Conservation (phyloP, 352 stramenopile species). For the Phytophthora meadii region DNA sequence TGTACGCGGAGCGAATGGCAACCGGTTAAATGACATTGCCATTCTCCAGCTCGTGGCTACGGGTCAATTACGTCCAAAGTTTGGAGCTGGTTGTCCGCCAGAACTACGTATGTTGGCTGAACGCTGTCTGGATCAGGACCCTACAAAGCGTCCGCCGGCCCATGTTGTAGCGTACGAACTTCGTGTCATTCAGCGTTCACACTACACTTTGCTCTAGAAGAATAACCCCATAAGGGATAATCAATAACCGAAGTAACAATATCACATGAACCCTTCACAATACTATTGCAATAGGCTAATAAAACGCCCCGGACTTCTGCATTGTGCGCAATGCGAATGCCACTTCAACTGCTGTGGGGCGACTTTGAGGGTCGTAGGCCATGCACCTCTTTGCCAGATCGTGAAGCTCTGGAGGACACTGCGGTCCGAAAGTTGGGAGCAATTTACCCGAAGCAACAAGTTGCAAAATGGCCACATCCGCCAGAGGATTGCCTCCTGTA, state of each 20-base stretch:
- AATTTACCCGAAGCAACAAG: slow-evolving; percentile 56
- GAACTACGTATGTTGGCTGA: slow-evolving; percentile 42
- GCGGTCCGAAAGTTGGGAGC: slow-evolving; percentile 44
- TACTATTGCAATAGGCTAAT: slow-evolving; percentile 8
- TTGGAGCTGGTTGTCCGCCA: slow-evolving; percentile 42
- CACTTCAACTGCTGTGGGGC: slow-evolving; percentile 58
- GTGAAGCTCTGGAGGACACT: slow-evolving; percentile 49
- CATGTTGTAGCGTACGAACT: slow-evolving; percentile 53
- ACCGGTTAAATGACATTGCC: slow-evolving; percentile 48
- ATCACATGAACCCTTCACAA: slow-evolving; percentile 5
- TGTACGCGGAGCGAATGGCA: slow-evolving; percentile 36
- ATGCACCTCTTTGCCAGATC: slow-evolving; percentile 54
- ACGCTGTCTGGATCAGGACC: slow-evolving; percentile 43
- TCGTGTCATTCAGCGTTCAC: slow-evolving; percentile 38
- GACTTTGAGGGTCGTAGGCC: slow-evolving; percentile 37
- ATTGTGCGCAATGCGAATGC: slow-evolving; percentile 55
- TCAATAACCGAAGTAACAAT: slow-evolving; percentile 24
- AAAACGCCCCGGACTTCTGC: slow-evolving; percentile 42
- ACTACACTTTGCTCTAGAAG: slow-evolving; percentile 36
- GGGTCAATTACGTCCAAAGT: slow-evolving; percentile 39
- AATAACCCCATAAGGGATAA: slow-evolving; percentile 5
- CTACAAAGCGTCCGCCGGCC: slow-evolving; percentile 44
- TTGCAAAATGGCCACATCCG: slow-evolving; percentile 59
- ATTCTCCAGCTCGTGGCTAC: slow-evolving; percentile 53
- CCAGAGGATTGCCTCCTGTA: slow-evolving; percentile 35